A percentile compares a stretch with the other conserved stretches of the same genome.
These are phyloP conservation scores for Colletotrichum australisinense DNA, from an alignment of 2,329 filamentous ascomycete species.

Conservation along the genomic window DNA sequence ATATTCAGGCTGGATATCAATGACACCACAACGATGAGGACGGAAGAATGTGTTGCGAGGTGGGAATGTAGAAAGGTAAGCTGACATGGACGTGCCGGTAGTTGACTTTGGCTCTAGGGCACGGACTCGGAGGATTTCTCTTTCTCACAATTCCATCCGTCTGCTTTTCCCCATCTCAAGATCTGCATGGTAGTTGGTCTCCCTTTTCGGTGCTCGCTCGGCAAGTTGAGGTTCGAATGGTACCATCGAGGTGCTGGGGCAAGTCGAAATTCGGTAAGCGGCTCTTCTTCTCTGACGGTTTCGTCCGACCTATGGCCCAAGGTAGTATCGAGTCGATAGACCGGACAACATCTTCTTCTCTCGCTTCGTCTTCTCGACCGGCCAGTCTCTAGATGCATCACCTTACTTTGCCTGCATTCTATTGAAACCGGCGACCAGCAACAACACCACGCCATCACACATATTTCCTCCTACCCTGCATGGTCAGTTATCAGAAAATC, in stretches of 20 bases:
- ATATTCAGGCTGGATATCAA: not conserved
- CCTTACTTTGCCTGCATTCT: not conserved
- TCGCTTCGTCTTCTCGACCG: not conserved
- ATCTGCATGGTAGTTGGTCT: not conserved
- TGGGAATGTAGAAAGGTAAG: not conserved
- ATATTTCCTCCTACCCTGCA: not conserved
- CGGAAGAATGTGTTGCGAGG: not conserved
- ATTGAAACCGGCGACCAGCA: not conserved
- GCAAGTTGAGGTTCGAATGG: not conserved
- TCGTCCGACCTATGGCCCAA: not conserved
- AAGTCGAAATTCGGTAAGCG: not conserved
- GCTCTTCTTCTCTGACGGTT: not conserved
- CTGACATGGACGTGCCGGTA: not conserved
- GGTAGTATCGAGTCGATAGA: not conserved
- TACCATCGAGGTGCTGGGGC: not conserved
- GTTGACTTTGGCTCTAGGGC: not conserved
- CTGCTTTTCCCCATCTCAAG: not conserved
- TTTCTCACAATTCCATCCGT: not conserved
- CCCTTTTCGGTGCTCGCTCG: not conserved
- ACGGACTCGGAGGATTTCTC: not conserved
- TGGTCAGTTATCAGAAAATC: not conserved
- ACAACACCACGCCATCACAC: not conserved
- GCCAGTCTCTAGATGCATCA: not conserved
- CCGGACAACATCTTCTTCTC: not conserved
- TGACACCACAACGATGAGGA: not conserved